Base-by-base conservation (phyloP, 2,329 filamentous ascomycete genomes). In the Amauroascus niger region DNA sequence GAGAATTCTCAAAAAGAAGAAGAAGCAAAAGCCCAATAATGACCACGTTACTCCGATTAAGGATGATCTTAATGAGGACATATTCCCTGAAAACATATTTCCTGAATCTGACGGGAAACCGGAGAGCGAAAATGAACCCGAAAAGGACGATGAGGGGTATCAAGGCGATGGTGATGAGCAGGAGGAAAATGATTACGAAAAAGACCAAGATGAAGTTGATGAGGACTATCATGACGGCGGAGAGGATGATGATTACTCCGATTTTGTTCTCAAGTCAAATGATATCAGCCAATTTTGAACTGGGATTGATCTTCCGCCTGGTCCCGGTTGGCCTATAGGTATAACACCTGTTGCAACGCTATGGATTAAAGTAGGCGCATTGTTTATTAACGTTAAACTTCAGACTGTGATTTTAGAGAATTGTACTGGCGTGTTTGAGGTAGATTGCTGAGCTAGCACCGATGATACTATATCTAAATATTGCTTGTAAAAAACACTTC, bases 1-100 rank as follows among this genome's bases (percentile, higher is more conserved):
- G 6, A 60, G 58, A 24, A 50, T 46, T 18, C 22, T 46, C 5
- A 14, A 45, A 6, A 45, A 28, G 14, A 45, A 28, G 24, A 45
- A 28, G 5, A 20, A 45, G n/a, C n/a, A n/a, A 22, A 47, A n/a
- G 47, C 41, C 4, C 6, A 20, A 20, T 35, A 11, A 39, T 20
- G 37, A 40, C 4, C 4, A 14, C 6, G 33, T 3, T 32, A 6
- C 11, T 35, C 6, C 24, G 20, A 3, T 26, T 43, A 26, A 43
- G 9, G 11, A 45, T 16, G 4, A 30, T 26, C 40, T 6, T 7
- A 24, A 43, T 8, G 22, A 45, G 4, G 7, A 28, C 39, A 33
- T 51, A 1, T 7, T 32, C 22, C 18, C 30, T 26, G 47, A 49
- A 6, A 18, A 28, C 2, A 3, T 20, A 4, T 6, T 14, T 16